phyloP scores from a whole-genome alignment of 805 yeast species.

The Candida glaebosa region DNA sequence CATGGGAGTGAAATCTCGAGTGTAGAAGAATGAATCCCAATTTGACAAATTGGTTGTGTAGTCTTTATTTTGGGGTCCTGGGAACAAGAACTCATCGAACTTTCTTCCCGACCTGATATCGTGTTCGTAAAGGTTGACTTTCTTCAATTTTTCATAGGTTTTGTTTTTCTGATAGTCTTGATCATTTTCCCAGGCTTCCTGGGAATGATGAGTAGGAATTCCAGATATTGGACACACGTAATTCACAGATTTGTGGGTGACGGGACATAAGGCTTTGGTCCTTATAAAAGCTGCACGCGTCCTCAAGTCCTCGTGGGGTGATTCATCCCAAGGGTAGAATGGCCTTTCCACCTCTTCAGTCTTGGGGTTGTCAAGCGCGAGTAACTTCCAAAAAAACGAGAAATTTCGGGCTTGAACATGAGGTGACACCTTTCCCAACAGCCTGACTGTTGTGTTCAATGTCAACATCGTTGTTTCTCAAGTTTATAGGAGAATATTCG shows the following conservation, averaged over 20 bases:
- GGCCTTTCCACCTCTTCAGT: conserved; percentile 25
- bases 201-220: conserved; percentile 91
- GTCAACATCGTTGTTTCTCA: background rate
- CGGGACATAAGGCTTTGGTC: conserved; percentile 87
- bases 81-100: conserved; percentile 95
- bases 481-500: no score
- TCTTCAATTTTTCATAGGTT: conserved; percentile 70
- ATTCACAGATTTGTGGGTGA: conserved; percentile 73
- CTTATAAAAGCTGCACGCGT: conserved; percentile 89
- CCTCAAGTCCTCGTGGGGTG: conserved; percentile 84
- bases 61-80: conserved; percentile 73
- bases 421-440: conserved; percentile 1
- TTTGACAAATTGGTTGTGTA: conserved; percentile 69
- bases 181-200: conserved; percentile 86
- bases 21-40: conserved; percentile 94
- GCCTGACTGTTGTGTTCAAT: background rate
- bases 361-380: conserved; percentile 31
- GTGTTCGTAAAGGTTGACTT: conserved; percentile 90
- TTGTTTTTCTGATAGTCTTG: conserved; percentile 62
- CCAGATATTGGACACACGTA: conserved; percentile 93
- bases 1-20: conserved; percentile 92
- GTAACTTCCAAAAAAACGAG: conserved; percentile 37
- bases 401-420: conserved; percentile 19
- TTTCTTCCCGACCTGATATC: conserved; percentile 91
- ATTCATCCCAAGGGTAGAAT: conserved; percentile 79